Percentiles rank a stretch among this genome's conserved stretches.
Evolutionary conservation across 2,329 filamentous ascomycete species (phyloP).

Genomic region (Arachnopeziza araneosa): DNA sequence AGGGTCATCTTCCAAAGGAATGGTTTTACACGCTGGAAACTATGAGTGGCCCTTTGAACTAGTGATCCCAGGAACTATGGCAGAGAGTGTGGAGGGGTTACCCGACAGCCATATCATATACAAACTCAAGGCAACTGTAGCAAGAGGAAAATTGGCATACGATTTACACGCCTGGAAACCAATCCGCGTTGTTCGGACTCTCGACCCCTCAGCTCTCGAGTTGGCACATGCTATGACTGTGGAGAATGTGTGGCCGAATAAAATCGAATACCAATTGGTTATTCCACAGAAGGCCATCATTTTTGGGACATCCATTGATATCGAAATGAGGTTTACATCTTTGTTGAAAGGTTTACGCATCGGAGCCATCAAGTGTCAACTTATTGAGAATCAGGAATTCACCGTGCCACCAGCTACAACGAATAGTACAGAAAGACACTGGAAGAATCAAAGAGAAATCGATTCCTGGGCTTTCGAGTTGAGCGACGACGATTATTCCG

Average conservation of each 20-base stretch:
- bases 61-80: conserved; percentile 62
- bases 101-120: conserved; percentile 84
- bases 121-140: conserved; percentile 83
- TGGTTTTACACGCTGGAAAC: conserved; percentile 63
- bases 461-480: conserved; percentile 52
- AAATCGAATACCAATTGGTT: conserved; percentile 91
- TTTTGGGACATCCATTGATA: conserved; percentile 78
- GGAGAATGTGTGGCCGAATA: conserved; percentile 96
- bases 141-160: conserved; percentile 80
- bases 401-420: conserved; percentile 43
- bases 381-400: conserved; percentile 74
- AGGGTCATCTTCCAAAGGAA: conserved; percentile 44
- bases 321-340: conserved; percentile 83
- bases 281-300: conserved; percentile 92
- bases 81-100: conserved; percentile 89
- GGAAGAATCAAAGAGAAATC: conserved; percentile 61
- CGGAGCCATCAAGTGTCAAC: conserved; percentile 72
- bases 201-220: conserved; percentile 70
- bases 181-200: conserved; percentile 69
- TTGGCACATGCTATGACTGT: conserved; percentile 87
- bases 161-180: conserved; percentile 78
- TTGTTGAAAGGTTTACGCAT: conserved; percentile 83
- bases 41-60: conserved; percentile 80
- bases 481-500: conserved; percentile 57
- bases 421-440: conserved; percentile 44